These are phyloP conservation scores for Podaxis rugospora DNA, from an alignment of 768 basidiomycete genomes.

Conservation along the genomic window DNA sequence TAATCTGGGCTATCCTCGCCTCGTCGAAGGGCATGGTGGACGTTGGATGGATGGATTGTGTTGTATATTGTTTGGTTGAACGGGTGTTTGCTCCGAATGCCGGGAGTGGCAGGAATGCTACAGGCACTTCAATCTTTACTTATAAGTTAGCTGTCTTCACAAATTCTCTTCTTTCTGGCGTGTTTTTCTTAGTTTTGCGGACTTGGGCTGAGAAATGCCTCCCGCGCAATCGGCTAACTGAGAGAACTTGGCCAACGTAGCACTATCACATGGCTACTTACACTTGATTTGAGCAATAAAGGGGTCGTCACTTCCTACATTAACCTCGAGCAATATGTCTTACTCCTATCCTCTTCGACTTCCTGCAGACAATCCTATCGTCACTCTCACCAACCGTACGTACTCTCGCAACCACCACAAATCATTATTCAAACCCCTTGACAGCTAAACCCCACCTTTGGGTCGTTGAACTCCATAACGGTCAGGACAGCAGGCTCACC, in stretches of 20 bases:
- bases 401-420: background rate
- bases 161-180: background rate
- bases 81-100: constrained; percentile 5
- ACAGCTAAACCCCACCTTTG: constrained; percentile 59
- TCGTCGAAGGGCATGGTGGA: constrained; percentile 38
- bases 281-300: background rate
- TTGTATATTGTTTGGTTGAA: constrained; percentile 20
- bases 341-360: constrained; percentile 1
- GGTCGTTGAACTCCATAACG: constrained; percentile 81
- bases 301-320: background rate
- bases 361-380: constrained; percentile 32
- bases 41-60: constrained; percentile 17
- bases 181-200: no score
- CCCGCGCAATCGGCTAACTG: background rate
- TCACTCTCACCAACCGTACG: constrained; percentile 69
- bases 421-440: background rate
- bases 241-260: background rate
- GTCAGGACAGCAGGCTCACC: constrained; percentile 68
- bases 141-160: background rate
- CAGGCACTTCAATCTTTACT: background rate
- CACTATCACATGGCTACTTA: background rate
- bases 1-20: constrained; percentile 35
- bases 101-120: background rate
- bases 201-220: background rate
- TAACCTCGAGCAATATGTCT: background rate